These are phyloP conservation scores for Polytrichum formosum DNA, from an alignment of 225 moss, liverwort and hornwort species.

Conservation along the genomic window DNA sequence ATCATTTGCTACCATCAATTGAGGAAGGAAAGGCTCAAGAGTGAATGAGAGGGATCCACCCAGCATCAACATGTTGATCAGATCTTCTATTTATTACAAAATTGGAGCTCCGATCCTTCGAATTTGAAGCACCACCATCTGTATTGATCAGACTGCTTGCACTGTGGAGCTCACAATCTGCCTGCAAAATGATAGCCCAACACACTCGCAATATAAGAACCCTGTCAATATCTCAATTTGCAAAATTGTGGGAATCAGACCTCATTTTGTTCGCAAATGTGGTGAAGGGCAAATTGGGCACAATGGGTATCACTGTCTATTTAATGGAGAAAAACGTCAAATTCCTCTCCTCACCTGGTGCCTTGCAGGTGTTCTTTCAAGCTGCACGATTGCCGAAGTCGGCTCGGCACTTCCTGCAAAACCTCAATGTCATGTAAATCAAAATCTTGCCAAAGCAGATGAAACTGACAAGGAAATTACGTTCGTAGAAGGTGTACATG, in stretches of 20 bases:
- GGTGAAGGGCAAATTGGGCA: background rate
- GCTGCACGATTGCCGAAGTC: constrained; percentile 40
- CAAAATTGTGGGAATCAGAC: background rate
- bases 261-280: background rate
- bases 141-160: constrained; percentile 5
- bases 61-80: too few species aligned
- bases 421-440: constrained; percentile 3
- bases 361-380: constrained; percentile 47
- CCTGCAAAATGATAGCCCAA: background rate
- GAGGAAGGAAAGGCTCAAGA: too few species aligned
- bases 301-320: background rate
- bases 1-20: too few species aligned
- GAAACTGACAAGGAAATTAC: background rate
- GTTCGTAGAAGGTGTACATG: background rate
- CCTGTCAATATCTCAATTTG: too few species aligned
- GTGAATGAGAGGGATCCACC: too few species aligned
- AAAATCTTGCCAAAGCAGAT: background rate
- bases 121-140: too few species aligned
- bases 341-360: constrained; percentile 13
- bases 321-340: background rate
- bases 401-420: constrained; percentile 32
- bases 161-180: constrained; percentile 8
- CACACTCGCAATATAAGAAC: too few species aligned
- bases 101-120: too few species aligned
- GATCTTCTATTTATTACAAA: too few species aligned